phyloP scores from a whole-genome alignment of 1,284 basidiomycete genomes.

The Puccinia hordei region DNA sequence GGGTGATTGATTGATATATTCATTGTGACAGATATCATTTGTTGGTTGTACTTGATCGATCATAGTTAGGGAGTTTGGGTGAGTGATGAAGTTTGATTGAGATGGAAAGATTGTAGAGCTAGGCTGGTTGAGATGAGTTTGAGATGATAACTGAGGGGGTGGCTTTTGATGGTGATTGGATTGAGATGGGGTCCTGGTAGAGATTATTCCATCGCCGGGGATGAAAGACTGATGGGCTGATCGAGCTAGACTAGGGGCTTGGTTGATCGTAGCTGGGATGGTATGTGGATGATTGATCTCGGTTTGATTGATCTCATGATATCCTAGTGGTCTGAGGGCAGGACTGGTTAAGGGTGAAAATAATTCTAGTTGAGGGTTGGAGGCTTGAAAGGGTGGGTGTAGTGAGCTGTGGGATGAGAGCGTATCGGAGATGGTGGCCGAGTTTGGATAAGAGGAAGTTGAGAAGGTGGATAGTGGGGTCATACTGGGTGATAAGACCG shows the following conservation, averaged over 20 bases:
- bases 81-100: neutral
- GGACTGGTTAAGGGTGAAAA: slow-evolving; percentile 67
- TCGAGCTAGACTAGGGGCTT: slow-evolving; percentile 56
- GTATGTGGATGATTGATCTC: slow-evolving; percentile 52
- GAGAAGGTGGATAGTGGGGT: slow-evolving; percentile 46
- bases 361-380: slow-evolving; percentile 61
- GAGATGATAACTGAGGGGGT: slow-evolving; percentile 1
- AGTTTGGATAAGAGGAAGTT: slow-evolving; percentile 27
- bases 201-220: neutral
- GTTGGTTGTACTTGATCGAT: neutral
- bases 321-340: slow-evolving; percentile 62
- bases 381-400: slow-evolving; percentile 56
- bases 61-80: neutral
- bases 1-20: slow-evolving; percentile 1
- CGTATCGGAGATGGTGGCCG: slow-evolving; percentile 51
- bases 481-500: slow-evolving; percentile 29
- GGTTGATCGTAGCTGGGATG: slow-evolving; percentile 49
- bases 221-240: slow-evolving; percentile 21
- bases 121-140: slow-evolving; percentile 5
- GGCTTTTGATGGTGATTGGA: slow-evolving; percentile 1
- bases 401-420: slow-evolving; percentile 50
- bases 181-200: neutral
- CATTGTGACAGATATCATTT: neutral
- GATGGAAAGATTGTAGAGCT: slow-evolving; percentile 21
- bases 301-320: slow-evolving; percentile 54